Evolutionary conservation across 768 basidiomycete genomes (phyloP), one percentile per base, ranked within the genome.

Genomic region (Suillus fuscotomentosus): DNA sequence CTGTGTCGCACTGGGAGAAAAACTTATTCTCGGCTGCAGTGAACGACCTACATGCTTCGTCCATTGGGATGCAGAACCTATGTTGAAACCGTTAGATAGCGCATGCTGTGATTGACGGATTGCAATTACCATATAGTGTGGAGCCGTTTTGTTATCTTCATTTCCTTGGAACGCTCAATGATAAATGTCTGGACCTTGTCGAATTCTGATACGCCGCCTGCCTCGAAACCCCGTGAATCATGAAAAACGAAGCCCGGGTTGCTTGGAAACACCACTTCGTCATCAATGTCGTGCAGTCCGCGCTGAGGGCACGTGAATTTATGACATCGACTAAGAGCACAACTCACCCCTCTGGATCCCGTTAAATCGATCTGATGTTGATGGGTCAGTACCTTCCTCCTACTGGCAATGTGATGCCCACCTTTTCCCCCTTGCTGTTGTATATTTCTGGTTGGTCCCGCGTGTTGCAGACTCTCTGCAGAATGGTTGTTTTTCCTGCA

Each of bases 401-500:
- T 53, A 31, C 36, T 31, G 13, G 42, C 15, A 61, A 17, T 0
- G 1, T 27, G 6, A 13, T 5, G 1, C 14, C 11, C 11, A 77
- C 77, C 68, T 36, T 53, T 5, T 65, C 60, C 14, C 73, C 72
- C 0, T 59, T 9, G 5, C 60, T 22, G 66, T 71, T 67, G n/a
- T 66, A 68, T 45, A 80, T 71, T 13, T 62, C 69, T 0, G 78
- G 78, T 3, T 74, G 70, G 10, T 79, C 75, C 1, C 65, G 71
- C 7, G 76, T 73, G 61, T 76, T 72, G 67, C 79, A 80, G 9
- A 82, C 72, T 56, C 71, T 74, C 67, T 79, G 72, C 20, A 80
- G 69, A 24, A 81, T 69, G 0, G 80, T 81, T 0, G 79, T 81
- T 65, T 81, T 81, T 0, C 80, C 80, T 1, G 78, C 73, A 60